These are phyloP conservation scores for Botrytis hyacinthi DNA, from an alignment of 2,329 filamentous ascomycete genomes.

Conservation along the genomic window DNA sequence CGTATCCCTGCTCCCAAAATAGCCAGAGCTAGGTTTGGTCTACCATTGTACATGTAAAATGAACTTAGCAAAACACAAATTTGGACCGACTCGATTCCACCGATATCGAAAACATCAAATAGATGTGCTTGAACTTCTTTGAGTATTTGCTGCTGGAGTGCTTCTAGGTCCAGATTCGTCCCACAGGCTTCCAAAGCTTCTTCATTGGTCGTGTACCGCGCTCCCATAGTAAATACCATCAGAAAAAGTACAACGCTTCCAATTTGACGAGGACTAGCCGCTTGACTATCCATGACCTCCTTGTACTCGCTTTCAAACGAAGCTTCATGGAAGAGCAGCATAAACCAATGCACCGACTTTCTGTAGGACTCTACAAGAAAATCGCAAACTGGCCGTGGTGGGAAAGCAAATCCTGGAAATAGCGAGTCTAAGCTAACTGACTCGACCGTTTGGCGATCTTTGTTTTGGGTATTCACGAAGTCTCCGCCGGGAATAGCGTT, in stretches of 20 bases:
- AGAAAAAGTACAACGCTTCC: neutral
- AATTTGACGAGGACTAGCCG: neutral
- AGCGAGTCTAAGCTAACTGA: neutral
- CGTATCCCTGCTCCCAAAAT: neutral
- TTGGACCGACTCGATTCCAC: neutral
- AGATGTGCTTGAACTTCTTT: neutral
- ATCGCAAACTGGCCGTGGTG: neutral
- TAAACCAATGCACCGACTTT: neutral
- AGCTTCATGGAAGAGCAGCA: neutral
- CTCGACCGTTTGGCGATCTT: neutral
- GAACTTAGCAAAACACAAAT: neutral
- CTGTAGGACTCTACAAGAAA: neutral
- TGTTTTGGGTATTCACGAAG: neutral
- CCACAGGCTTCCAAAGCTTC: neutral
- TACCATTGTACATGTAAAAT: neutral
- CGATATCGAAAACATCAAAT: neutral
- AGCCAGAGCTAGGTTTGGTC: neutral
- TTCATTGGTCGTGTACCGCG: neutral
- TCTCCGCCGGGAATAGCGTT: neutral
- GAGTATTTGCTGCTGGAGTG: neutral
- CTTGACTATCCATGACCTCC: neutral
- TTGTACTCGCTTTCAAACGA: neutral
- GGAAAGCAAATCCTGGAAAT: neutral
- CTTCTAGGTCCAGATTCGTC: neutral
- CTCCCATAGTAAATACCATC: neutral